Evolutionary conservation across 208 protist genomes (phyloP).

Genomic region (Herpetomonas samuelpessoai): DNA sequence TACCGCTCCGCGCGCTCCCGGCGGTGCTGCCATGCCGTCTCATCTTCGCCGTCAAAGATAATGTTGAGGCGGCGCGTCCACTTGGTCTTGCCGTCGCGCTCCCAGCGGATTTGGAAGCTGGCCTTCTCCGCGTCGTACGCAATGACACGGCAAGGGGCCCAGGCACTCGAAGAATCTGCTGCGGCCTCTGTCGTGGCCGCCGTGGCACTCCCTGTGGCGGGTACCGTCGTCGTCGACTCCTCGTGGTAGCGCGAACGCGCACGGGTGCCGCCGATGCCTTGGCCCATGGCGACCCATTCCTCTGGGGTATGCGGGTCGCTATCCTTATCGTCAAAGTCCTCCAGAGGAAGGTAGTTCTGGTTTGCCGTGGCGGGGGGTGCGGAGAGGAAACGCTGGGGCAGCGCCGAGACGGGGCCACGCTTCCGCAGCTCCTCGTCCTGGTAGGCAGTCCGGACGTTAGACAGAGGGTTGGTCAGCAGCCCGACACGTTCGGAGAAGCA

Average conservation of each 20-base stretch:
- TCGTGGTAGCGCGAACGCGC: conserved; percentile 84
- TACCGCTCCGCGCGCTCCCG: conserved; percentile 66
- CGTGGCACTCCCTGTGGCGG: conserved; percentile 21
- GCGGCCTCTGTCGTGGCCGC: no score
- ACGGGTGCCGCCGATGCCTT: conserved; percentile 44
- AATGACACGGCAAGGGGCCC: conserved; percentile 69
- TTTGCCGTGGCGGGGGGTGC: conserved; percentile 5
- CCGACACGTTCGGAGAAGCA: conserved; percentile 58
- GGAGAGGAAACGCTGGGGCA: neutral
- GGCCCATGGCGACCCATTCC: conserved; percentile 82
- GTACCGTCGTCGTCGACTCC: no score
- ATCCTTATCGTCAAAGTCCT: conserved; percentile 85
- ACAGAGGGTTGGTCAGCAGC: conserved; percentile 51
- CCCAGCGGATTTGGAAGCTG: conserved; percentile 78
- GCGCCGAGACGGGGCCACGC: neutral
- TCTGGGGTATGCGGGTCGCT: conserved; percentile 66
- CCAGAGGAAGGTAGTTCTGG: conserved; percentile 68
- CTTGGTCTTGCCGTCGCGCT: conserved; percentile 55
- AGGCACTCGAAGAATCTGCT: no score
- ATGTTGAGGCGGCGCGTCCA: conserved; percentile 91
- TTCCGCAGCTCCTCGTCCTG: conserved; percentile 47
- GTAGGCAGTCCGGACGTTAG: conserved; percentile 65
- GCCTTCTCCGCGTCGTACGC: conserved; percentile 59
- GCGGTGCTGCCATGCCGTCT: conserved; percentile 67
- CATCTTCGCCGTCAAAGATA: conserved; percentile 84